Conservation (phyloP, 2,329 filamentous ascomycete species). For the Rutstroemia sp. region DNA sequence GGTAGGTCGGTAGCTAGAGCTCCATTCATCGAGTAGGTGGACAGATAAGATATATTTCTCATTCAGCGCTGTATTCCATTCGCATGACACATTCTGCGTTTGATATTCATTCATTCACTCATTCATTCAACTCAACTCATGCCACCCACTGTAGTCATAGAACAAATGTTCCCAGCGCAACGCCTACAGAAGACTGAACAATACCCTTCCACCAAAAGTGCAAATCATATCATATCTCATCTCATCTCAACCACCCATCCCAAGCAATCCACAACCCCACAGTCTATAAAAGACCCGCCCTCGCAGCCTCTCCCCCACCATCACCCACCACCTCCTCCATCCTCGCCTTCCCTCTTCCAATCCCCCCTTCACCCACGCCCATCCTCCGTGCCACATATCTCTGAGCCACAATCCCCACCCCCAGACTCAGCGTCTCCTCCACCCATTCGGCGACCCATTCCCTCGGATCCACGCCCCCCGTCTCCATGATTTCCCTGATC, state of each 20-base stretch:
- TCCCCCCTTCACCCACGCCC: constrained; percentile 80
- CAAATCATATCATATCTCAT: not conserved
- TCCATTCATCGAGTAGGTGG: not conserved
- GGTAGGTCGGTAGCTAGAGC: too few relatives aligned
- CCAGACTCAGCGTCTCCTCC: constrained; percentile 73
- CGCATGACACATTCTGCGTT: not conserved
- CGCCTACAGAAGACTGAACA: too few relatives aligned
- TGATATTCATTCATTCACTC: not conserved
- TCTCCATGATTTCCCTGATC: constrained; percentile 76
- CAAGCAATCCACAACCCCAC: not conserved
- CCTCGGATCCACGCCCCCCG: constrained; percentile 73
- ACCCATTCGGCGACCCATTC: constrained; percentile 99
- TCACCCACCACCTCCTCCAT: constrained; percentile 49
- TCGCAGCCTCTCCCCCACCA: constrained; percentile 50
- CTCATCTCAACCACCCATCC: not conserved
- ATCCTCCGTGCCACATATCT: constrained; percentile 90
- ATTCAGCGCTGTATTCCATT: too few relatives aligned
- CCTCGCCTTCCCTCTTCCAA: constrained; percentile 54
- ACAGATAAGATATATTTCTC: too few relatives aligned
- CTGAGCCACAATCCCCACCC: constrained; percentile 82
- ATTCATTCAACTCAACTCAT: not conserved
- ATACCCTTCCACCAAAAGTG: too few relatives aligned
- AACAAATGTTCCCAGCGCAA: too few relatives aligned
- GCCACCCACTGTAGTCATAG: too few relatives aligned
- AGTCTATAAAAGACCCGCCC: constrained; percentile 41